Conservation (phyloP, 1,139 yeast species). For the Saccharomyces hybrid region DNA sequence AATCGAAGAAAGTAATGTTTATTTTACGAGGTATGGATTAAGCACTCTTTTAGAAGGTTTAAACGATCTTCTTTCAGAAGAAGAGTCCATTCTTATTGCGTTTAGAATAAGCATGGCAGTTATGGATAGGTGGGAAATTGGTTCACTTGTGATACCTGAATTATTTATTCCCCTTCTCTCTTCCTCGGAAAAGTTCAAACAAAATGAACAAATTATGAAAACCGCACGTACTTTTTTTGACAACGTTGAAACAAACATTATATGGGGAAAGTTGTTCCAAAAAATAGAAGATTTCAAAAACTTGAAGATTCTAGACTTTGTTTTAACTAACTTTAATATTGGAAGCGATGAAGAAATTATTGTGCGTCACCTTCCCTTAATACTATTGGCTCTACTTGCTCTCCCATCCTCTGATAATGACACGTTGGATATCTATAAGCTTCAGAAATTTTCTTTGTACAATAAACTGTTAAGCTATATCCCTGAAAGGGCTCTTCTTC, state of each 20-base stretch:
- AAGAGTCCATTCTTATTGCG: slow-evolving; percentile 34
- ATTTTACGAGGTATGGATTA: slow-evolving; percentile 53
- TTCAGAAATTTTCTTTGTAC: slow-evolving; percentile 20
- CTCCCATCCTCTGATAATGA: slow-evolving; percentile 7
- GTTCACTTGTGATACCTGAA: slow-evolving; percentile 60
- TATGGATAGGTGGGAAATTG: slow-evolving; percentile 92
- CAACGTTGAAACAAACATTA: slow-evolving; percentile 69
- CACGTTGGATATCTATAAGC: slow-evolving; percentile 1
- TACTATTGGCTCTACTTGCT: slow-evolving; percentile 43
- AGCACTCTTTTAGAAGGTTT: slow-evolving; percentile 47
- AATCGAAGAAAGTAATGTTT: slow-evolving; percentile 34
- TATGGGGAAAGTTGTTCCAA: slow-evolving; percentile 61
- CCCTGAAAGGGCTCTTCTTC: slow-evolving; percentile 53
- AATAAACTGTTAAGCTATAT: slow-evolving; percentile 40
- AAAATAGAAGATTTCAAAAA: slow-evolving; percentile 31
- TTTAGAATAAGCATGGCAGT: slow-evolving; percentile 61
- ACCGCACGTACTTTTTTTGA: slow-evolving; percentile 70
- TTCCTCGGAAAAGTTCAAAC: slow-evolving; percentile 32
- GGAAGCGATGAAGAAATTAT: slow-evolving; percentile 76
- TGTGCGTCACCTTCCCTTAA: slow-evolving; percentile 63
- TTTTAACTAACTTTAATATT: slow-evolving; percentile 59
- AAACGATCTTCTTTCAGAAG: slow-evolving; percentile 39
- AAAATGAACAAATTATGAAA: slow-evolving; percentile 39
- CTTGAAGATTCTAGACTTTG: slow-evolving; percentile 46
- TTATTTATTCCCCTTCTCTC: slow-evolving; percentile 59